Evolutionary conservation across 768 basidiomycete genomes (phyloP).

Genomic region (Floccularia luteovirens): DNA sequence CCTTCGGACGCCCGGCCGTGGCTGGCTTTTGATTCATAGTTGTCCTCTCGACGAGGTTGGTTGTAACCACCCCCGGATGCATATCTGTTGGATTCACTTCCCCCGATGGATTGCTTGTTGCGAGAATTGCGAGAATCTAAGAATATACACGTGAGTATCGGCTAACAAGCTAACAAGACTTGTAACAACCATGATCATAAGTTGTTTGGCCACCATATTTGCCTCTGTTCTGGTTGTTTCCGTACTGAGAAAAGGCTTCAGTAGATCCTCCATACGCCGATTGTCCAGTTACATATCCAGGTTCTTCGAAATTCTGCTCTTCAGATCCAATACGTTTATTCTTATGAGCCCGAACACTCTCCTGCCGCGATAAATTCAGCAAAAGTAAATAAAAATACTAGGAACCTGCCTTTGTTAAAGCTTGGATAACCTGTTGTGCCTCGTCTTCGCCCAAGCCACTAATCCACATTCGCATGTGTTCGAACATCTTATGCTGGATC

Average conservation of each 20-base stretch:
- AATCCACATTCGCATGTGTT: constrained; percentile 46
- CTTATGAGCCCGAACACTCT: constrained; percentile 44
- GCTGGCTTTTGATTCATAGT: background rate
- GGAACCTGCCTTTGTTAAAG: constrained; percentile 42
- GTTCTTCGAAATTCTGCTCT: constrained; percentile 25
- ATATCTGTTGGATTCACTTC: too few species aligned
- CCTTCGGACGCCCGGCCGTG: background rate
- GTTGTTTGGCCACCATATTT: too few species aligned
- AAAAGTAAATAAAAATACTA: background rate
- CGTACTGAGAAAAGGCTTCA: too few species aligned
- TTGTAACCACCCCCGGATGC: too few species aligned
- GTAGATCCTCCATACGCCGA: too few species aligned
- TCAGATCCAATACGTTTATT: constrained; percentile 53
- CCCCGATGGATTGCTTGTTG: too few species aligned
- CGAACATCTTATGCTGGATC: constrained; percentile 57
- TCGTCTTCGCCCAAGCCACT: constrained; percentile 37
- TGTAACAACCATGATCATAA: too few species aligned
- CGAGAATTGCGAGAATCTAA: too few species aligned
- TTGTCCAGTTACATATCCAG: constrained; percentile 33
- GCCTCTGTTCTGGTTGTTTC: too few species aligned
- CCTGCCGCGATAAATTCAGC: constrained; percentile 19
- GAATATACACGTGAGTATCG: too few species aligned
- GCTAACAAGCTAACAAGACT: too few species aligned
- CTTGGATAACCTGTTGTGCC: constrained; percentile 32
- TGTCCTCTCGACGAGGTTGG: background rate